Evolutionary conservation across 225 moss, liverwort and hornwort genomes (phyloP).

Genomic region (Anthoceros angustus): DNA sequence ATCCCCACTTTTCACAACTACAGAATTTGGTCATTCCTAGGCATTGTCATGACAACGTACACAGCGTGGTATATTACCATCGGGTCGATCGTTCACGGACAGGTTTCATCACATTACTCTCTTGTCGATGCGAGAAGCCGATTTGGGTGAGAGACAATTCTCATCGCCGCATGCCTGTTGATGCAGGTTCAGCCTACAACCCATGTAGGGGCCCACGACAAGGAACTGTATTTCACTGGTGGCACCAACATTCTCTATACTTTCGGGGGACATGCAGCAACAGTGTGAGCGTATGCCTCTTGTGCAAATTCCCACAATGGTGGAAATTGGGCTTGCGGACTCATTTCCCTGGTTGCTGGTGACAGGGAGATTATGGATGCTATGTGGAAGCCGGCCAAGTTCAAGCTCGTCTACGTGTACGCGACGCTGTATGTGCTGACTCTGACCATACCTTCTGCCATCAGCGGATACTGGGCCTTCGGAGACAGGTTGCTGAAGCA

Average conservation of each 20-base stretch:
- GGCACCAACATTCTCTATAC: conserved; percentile 87
- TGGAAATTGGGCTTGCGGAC: neutral
- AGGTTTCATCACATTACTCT: neutral
- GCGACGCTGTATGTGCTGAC: conserved; percentile 31
- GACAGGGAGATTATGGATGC: conserved; percentile 95
- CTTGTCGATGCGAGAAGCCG: neutral
- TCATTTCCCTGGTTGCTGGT: neutral
- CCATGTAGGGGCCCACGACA: conserved; percentile 37
- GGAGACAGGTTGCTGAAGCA: conserved; percentile 21
- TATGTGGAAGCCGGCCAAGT: conserved; percentile 23
- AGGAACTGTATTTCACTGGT: conserved; percentile 57
- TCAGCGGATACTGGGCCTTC: conserved; percentile 27
- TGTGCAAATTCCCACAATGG: neutral
- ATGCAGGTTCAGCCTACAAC: conserved; percentile 30
- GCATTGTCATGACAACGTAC: conserved; percentile 83
- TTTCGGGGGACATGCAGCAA: conserved; percentile 69
- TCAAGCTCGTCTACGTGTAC: conserved; percentile 17
- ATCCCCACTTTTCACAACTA: conserved; percentile 83
- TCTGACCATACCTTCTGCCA: conserved; percentile 22
- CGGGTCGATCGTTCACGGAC: too few species aligned
- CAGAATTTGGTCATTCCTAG: conserved; percentile 83
- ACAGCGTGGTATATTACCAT: conserved; percentile 98
- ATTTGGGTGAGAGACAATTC: neutral
- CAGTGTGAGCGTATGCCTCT: conserved; percentile 38
- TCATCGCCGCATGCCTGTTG: neutral